Evolutionary conservation across 2,329 filamentous ascomycete genomes (phyloP), one percentile per base, ranked within the genome.

Genomic region (Pezicula carpinea): DNA sequence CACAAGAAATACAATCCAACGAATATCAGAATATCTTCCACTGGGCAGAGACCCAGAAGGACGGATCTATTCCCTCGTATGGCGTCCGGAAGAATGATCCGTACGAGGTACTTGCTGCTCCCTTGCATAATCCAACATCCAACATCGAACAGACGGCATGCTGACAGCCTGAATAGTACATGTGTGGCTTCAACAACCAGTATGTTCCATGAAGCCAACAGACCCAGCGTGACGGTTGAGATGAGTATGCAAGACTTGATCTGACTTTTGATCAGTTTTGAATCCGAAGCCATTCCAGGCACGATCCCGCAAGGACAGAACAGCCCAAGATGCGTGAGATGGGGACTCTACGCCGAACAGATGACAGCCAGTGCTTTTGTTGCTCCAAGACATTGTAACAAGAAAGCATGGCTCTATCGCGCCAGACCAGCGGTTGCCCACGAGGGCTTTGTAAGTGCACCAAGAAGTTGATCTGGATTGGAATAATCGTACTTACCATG

Each of bases 21-120:
- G 70, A 76, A 36, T 76, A 75, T 52, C 71, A 75, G 45, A 71
- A 73, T 43, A 72, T 75, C 55, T 75, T 76, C 50, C 73, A 76
- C 57, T 81, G 78, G 77, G 77, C 76, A 0, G 76, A 79, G 57
- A 80, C 77, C n/a, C 77, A 81, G 53, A 71, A 79, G 56, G 70
- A 80, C 58, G 77, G 72, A 0, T 57, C 66, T 0, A 71, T 80
- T 21, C 77, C 76, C 10, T 78, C 76, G 0, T 81, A 80, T 53
- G 68, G 64, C 3, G 70, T 67, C 50, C 71, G 69, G 61, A 76
- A 64, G 63, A 80, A 77, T 52, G 74, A 77, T 57, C 74, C 74
- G 31, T 77, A 78, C 59, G 62, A 74, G 61, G 71, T 72, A 62
- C 54, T 56, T 57, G 50, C 29, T n/a, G 22, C n/a, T 40, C 8